A percentile compares a stretch with the other conserved stretches of the same genome.
Evolutionary conservation across 257 asterid genomes (phyloP).

Genomic region (Fraxinus anomala): DNA sequence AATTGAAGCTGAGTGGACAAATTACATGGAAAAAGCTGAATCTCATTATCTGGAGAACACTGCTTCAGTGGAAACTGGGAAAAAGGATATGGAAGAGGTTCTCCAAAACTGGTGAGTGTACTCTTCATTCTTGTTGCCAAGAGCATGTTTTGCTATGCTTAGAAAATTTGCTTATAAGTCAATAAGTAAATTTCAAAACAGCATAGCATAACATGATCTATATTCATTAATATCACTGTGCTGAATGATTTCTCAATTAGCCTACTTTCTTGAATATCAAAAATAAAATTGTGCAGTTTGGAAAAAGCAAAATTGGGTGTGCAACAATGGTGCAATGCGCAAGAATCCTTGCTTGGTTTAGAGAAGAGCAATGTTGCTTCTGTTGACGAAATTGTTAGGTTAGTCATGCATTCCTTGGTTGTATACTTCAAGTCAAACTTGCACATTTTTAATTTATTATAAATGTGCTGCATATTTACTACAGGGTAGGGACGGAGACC

Average conservation of each 20-base stretch:
- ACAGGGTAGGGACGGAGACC: constrained; percentile 83
- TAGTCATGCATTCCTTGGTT: constrained; percentile 21
- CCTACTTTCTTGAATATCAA: not conserved
- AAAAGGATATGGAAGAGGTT: constrained; percentile 63
- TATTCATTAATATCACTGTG: not conserved
- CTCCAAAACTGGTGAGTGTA: constrained; percentile 71
- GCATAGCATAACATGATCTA: not conserved
- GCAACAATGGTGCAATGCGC: constrained; percentile 86
- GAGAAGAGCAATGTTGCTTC: constrained; percentile 80
- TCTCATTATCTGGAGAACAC: constrained; percentile 71
- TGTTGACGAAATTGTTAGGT: constrained; percentile 81
- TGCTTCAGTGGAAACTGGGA: constrained; percentile 68
- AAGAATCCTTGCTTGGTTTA: constrained; percentile 66
- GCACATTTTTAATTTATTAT: not conserved
- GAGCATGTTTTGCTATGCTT: not conserved
- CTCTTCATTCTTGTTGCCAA: not conserved
- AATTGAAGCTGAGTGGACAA: constrained; percentile 70
- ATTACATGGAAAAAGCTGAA: constrained; percentile 64
- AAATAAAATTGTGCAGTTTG: constrained; percentile 50
- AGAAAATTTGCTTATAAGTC: not conserved
- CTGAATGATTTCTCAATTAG: constrained; percentile 8
- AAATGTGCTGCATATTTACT: constrained; percentile 10
- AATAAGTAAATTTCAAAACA: not conserved
- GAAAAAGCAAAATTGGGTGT: constrained; percentile 84
- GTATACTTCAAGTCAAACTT: not conserved